Base-by-base conservation (phyloP, 768 basidiomycete genomes). In the Sistotremastrum niveocremeum region DNA sequence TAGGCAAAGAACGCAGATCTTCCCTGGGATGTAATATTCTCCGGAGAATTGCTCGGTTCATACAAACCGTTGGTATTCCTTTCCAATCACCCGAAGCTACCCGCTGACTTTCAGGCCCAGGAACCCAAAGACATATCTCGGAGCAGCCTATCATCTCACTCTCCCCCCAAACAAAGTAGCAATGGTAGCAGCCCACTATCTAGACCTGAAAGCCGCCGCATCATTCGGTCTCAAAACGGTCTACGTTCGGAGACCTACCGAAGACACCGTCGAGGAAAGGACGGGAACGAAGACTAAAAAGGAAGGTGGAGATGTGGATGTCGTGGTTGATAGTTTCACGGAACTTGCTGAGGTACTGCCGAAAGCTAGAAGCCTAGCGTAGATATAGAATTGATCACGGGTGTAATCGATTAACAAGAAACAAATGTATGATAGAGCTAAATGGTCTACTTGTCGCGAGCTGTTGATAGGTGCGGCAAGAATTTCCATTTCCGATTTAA, bases 1-100 rank as follows among this genome's bases (percentile, higher is more conserved):
- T 44, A 81, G 79, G 78, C 81, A 1, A 81, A 76, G 58, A 60
- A 72, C 46, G 73, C 76, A 2, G 63, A 69, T 11, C 60, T 82
- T 3, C 79, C 79, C 0, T 81, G 77, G 79, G 79, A 82, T 47
- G 64, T 66, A 1, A 60, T 83, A 20, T 69, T 84, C 46, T 79
- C 79, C 1, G 62, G 71, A 1, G 77, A 79, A 46, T 60, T 82
- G 11, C 76, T 81, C 42, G 63, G 66, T 6, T 70, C 72, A 0
- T 82, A 72, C 64, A 83, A 84, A 55, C 77, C 81, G 80, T 81
- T 39, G 36, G 75, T 34, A 12, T 5, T 44, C 32, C 35, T 36
- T 44, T 33, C 30, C 11, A 37, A 42, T 20, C 12, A 42, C 5
- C 32, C 7, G 2, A 34, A 9, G 31, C 11, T 31, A n/a, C 36